A percentile compares a stretch with the other conserved stretches of the same genome.
These are phyloP conservation scores for Parachlorella kessleri DNA, from an alignment of 139 green algal species.

Conservation along the genomic window DNA sequence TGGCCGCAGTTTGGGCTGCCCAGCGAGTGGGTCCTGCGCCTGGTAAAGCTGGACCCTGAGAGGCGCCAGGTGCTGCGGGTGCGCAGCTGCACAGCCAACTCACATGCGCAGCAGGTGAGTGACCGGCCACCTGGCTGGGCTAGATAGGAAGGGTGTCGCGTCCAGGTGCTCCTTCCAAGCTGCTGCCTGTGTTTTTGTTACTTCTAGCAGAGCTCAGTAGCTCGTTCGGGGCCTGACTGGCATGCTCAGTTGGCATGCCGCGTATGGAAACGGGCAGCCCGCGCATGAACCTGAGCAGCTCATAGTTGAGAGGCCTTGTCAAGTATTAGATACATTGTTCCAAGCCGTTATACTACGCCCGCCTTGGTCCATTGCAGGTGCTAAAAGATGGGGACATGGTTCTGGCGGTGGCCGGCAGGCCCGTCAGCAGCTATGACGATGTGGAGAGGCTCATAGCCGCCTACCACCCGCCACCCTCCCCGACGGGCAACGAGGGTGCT, in stretches of 20 bases:
- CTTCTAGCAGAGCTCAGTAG: too few species aligned
- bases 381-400: constrained; percentile 83
- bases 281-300: too few species aligned
- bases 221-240: too few species aligned
- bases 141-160: too few species aligned
- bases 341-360: too few species aligned
- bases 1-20: constrained; percentile 66
- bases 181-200: too few species aligned
- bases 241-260: too few species aligned
- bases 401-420: constrained; percentile 66
- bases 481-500: background rate
- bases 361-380: too few species aligned
- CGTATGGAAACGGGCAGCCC: too few species aligned
- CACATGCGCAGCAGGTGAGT: constrained; percentile 29
- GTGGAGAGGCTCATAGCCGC: constrained; percentile 55
- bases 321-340: too few species aligned
- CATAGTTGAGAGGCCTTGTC: too few species aligned
- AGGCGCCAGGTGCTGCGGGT: constrained; percentile 81
- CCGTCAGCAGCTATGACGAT: constrained; percentile 71
- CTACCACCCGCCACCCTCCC: background rate
- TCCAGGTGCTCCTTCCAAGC: too few species aligned
- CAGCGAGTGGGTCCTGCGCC: constrained; percentile 65
- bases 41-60: constrained; percentile 73
- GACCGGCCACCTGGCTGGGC: background rate
- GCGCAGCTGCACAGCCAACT: constrained; percentile 52